These are phyloP conservation scores for Lipomyces spencermartinsiae DNA, from an alignment of 805 yeast species.

Conservation along the genomic window DNA sequence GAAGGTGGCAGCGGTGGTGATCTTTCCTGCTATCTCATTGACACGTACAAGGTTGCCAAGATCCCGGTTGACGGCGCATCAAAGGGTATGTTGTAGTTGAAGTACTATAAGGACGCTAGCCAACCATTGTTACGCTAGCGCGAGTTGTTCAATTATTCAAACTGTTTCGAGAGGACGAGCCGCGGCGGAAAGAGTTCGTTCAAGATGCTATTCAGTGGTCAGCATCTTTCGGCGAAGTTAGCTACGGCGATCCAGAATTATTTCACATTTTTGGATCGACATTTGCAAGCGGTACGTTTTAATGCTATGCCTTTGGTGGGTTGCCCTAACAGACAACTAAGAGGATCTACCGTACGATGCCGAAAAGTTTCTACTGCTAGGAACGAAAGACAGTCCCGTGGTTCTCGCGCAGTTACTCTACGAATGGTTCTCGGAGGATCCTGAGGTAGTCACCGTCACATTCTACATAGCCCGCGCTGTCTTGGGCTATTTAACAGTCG, in stretches of 20 bases:
- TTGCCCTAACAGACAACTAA: slow-evolving; percentile 27
- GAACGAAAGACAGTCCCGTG: slow-evolving; percentile 59
- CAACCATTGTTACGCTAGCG: slow-evolving; percentile 38
- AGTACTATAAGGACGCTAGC: not conserved
- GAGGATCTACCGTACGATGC: slow-evolving; percentile 58
- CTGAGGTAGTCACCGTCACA: slow-evolving; percentile 44
- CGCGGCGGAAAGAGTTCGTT: slow-evolving; percentile 69
- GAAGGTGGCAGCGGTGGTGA: slow-evolving; percentile 87
- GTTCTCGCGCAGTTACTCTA: slow-evolving; percentile 56
- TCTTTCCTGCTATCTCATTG: slow-evolving; percentile 72
- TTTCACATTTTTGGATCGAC: slow-evolving; percentile 77
- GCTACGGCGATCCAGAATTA: slow-evolving; percentile 76
- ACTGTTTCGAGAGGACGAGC: slow-evolving; percentile 58
- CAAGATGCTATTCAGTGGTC: slow-evolving; percentile 73
- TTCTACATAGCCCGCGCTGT: slow-evolving; percentile 63
- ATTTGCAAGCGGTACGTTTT: slow-evolving; percentile 49
- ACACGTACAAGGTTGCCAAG: slow-evolving; percentile 63
- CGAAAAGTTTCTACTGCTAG: slow-evolving; percentile 74
- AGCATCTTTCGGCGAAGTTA: slow-evolving; percentile 53
- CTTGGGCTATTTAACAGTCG: slow-evolving; percentile 72
- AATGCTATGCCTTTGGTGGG: not conserved
- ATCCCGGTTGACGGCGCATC: slow-evolving; percentile 52
- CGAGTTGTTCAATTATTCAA: slow-evolving; percentile 53
- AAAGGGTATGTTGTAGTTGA: slow-evolving; percentile 49
- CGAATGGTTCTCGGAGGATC: slow-evolving; percentile 53